Evolutionary conservation across 1,284 basidiomycete genomes (phyloP), one percentile per base, ranked within the genome.

Genomic region (Tausonia pullulans): DNA sequence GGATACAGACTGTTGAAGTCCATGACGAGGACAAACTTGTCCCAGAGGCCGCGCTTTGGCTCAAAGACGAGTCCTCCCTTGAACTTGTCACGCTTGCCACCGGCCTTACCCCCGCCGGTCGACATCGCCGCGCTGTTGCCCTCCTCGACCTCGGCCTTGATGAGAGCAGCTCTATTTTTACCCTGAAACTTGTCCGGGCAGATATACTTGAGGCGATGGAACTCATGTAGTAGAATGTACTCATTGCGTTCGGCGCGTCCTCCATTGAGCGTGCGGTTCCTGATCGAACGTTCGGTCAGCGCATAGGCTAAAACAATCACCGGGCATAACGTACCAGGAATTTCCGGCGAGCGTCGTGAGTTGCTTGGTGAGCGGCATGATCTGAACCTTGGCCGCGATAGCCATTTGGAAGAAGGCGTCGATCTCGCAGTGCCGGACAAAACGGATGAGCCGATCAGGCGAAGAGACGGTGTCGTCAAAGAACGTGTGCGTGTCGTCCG

Each of bases 1-100:
- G 96, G 96, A 75, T 99, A 98, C 67, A 98, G 82, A 70, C 93
- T 98, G 78, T 98, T 98, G 84, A 98, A 98, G 78, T 99, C 96
- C 96, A 99, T 98, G 74, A 99, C 95, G 43, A 99, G 82, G 74
- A 98, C 90, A 74, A 84, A 96, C 71, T 87, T 95, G 79, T 98
- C 96, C 90, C 91, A 98, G 60, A 99, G 79, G 5, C 94, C 93
- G 65, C 90, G 82, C 78, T 97, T 96, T 0, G 96, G 96, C 69
- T 97, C 92, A 69, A 99, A 95, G 13, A 99, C 96, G 59, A 98
- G 82, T 79, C 96, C 96, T 73, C 96, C 96, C 77, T 97, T 95
- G 80, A 93, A 99, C 78, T 97, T 98, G 78, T 98, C 94, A 68
- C 86, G 86, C 75, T 89, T 93, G 60, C 82, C 79, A 69, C 87